phyloP scores from a whole-genome alignment of 805 yeast genomes.

The Metschnikowia arizonensis region DNA sequence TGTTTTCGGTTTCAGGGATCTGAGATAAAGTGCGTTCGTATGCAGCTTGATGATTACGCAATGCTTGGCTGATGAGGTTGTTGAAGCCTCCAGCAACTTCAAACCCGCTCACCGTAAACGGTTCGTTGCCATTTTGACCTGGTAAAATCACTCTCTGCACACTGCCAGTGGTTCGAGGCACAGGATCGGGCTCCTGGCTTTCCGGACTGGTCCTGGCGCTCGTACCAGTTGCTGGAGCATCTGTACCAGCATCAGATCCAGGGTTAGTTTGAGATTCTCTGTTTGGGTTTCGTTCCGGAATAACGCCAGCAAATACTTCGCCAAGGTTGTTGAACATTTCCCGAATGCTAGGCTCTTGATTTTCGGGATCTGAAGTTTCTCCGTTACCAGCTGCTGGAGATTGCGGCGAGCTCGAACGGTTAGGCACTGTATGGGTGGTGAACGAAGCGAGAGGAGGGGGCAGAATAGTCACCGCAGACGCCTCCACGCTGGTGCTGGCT shows the following conservation, averaged over 20 bases:
- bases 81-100: slow-evolving; percentile 4
- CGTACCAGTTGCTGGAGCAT: not conserved
- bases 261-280: not conserved
- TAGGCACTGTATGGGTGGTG: not conserved
- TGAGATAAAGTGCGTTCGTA: not conserved
- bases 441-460: slow-evolving; percentile 1
- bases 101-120: not conserved
- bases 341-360: slow-evolving; percentile 1
- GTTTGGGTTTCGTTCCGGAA: not conserved
- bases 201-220: not conserved
- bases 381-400: not conserved
- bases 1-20: not conserved
- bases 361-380: not conserved
- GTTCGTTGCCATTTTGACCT: not conserved
- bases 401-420: not conserved
- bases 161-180: not conserved
- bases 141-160: not conserved
- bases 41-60: slow-evolving; percentile 8
- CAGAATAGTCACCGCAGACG: slow-evolving; percentile 17
- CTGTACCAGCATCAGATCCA: not conserved
- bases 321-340: slow-evolving; percentile 13
- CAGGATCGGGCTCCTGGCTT: not conserved
- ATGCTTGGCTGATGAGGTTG: slow-evolving; percentile 8
- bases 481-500: slow-evolving; percentile 27
- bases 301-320: slow-evolving; percentile 10